Conservation (phyloP, 257 asterid genomes). For the Lavandula angustifolia region DNA sequence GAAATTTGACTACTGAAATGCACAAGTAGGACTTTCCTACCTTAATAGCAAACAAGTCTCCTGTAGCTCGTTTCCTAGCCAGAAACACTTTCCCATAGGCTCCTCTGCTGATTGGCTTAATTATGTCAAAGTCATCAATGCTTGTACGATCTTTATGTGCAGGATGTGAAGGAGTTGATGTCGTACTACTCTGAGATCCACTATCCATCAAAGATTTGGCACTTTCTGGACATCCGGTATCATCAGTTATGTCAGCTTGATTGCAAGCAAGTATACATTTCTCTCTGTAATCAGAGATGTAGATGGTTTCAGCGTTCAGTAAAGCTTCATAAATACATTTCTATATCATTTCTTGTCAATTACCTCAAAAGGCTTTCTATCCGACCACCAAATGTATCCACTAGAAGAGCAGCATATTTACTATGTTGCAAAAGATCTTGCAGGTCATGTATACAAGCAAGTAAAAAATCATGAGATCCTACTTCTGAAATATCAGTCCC, state of each 20-base stretch:
- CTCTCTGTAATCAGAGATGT: conserved; percentile 67
- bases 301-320: conserved; percentile 30
- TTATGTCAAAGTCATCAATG: conserved; percentile 87
- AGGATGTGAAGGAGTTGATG: conserved; percentile 78
- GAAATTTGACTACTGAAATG: conserved; percentile 20
- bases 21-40: conserved; percentile 7
- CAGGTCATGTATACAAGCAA: conserved; percentile 84
- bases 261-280: conserved; percentile 80
- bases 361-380: conserved; percentile 89
- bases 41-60: conserved; percentile 91
- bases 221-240: conserved; percentile 56
- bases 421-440: conserved; percentile 71
- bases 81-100: conserved; percentile 93
- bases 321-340: conserved; percentile 25
- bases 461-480: conserved; percentile 72
- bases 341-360: conserved; percentile 26
- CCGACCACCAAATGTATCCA: conserved; percentile 88
- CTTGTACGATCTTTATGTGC: conserved; percentile 74
- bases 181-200: conserved; percentile 71
- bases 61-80: conserved; percentile 89
- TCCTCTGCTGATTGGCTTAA: conserved; percentile 93
- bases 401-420: conserved; percentile 78
- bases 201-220: conserved; percentile 60
- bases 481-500: conserved; percentile 66
- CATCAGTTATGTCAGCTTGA: conserved; percentile 58